phyloP scores from a whole-genome alignment of 2,329 filamentous ascomycete genomes.

The Raffaelea ambrosiae region DNA sequence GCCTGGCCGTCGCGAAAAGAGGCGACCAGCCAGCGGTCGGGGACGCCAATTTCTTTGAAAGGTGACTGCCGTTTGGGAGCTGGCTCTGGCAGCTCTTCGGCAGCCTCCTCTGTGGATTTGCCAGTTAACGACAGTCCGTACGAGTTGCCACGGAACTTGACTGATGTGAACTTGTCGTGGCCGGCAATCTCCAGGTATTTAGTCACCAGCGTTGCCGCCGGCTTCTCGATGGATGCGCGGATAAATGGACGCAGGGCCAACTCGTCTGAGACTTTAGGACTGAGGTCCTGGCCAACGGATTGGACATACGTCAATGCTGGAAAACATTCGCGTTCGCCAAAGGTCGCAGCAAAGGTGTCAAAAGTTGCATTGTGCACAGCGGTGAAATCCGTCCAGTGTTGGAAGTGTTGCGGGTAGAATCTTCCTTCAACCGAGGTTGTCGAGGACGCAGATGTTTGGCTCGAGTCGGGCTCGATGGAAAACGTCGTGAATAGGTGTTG shows the following conservation, averaged over 20 bases:
- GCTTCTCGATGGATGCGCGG: conserved; percentile 1
- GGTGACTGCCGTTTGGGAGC: not conserved
- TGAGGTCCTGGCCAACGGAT: not conserved
- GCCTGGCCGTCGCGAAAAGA: not conserved
- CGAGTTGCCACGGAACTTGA: not conserved
- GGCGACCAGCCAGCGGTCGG: conserved; percentile 4
- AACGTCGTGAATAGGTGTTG: not conserved
- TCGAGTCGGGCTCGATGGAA: not conserved
- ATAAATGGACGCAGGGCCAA: not conserved
- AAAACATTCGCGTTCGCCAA: not conserved
- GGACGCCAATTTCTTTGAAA: not conserved
- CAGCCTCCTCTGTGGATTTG: not conserved
- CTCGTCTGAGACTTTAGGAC: not conserved
- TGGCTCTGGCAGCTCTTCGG: not conserved
- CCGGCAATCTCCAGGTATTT: not conserved
- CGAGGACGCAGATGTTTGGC: not conserved
- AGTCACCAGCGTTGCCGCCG: not conserved
- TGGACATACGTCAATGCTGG: not conserved
- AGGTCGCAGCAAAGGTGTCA: not conserved
- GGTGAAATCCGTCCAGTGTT: conserved; percentile 1
- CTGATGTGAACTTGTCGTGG: not conserved
- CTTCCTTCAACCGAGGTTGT: not conserved
- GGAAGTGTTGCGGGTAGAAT: conserved; percentile 1
- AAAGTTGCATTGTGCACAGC: not conserved
- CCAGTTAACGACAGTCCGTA: not conserved